Percentiles rank a stretch among this genome's conserved stretches.
Conservation (phyloP, 495 filamentous ascomycete genomes). For the Ramalina peruviana region DNA sequence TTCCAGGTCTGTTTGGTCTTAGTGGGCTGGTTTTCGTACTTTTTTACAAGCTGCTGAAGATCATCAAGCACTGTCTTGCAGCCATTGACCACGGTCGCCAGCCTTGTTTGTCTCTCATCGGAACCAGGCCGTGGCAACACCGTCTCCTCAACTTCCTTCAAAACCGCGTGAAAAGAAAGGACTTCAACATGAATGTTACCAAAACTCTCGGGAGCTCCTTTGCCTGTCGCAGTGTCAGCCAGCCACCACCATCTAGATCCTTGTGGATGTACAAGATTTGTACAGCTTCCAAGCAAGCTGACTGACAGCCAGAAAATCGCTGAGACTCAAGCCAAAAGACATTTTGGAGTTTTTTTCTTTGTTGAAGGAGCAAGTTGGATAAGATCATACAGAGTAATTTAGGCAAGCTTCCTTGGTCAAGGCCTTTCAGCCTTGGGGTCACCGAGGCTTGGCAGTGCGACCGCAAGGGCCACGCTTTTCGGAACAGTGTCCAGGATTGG, state of each 20-base stretch:
- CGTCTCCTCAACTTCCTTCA: slow-evolving; percentile 24
- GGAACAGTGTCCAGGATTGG: too few species aligned
- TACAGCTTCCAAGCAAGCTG: slow-evolving; percentile 20
- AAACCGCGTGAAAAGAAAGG: slow-evolving; percentile 22
- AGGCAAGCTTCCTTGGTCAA: too few species aligned
- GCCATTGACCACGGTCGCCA: slow-evolving; percentile 16
- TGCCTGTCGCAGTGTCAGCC: slow-evolving; percentile 4
- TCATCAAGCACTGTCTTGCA: slow-evolving; percentile 19
- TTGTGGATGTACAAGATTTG: slow-evolving; percentile 18
- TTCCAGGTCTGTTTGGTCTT: slow-evolving; percentile 24
- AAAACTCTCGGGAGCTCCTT: slow-evolving; percentile 23
- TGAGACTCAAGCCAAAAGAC: slow-evolving; percentile 17
- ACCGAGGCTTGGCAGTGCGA: too few species aligned
- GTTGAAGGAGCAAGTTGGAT: too few species aligned
- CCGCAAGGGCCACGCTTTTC: too few species aligned
- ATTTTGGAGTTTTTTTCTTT: too few species aligned
- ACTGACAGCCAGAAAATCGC: slow-evolving; percentile 19
- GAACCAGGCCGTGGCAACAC: slow-evolving; percentile 12
- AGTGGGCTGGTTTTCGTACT: slow-evolving; percentile 22
- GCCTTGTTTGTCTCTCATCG: slow-evolving; percentile 11
- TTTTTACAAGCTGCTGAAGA: slow-evolving; percentile 16
- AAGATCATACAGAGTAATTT: too few species aligned
- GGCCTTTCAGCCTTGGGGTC: too few species aligned
- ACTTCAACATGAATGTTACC: slow-evolving; percentile 21
- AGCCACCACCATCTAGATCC: too few species aligned